Conservation (phyloP, 2,329 filamentous ascomycete genomes). For the Diaporthe citri region DNA sequence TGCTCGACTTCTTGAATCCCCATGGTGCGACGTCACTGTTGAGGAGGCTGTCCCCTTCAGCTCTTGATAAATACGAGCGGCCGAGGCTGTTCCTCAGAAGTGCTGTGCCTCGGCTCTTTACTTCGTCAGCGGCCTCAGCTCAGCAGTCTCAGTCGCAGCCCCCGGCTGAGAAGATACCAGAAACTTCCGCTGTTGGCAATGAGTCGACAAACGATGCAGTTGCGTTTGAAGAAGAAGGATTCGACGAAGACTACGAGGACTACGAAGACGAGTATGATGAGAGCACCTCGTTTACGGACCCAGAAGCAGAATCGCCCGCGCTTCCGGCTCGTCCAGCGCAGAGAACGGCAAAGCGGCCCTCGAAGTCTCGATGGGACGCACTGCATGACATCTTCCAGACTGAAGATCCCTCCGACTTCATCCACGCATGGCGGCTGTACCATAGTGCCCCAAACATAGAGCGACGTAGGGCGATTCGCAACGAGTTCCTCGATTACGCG, state of each 20-base stretch:
- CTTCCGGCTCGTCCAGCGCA: neutral
- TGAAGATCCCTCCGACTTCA: neutral
- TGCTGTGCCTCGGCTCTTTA: conserved; percentile 44
- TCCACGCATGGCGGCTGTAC: conserved; percentile 32
- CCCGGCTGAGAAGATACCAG: neutral
- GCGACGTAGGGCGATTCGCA: neutral
- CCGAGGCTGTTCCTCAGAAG: conserved; percentile 36
- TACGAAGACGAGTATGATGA: neutral
- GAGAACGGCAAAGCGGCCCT: neutral
- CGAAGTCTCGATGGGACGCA: neutral
- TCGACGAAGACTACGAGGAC: conserved; percentile 14
- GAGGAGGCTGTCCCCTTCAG: conserved; percentile 49
- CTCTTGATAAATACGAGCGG: conserved; percentile 41
- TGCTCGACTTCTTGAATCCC: conserved; percentile 70
- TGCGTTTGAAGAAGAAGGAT: neutral
- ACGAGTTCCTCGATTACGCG: conserved; percentile 34
- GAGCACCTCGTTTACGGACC: no score
- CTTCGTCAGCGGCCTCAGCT: conserved; percentile 44
- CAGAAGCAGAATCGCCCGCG: neutral
- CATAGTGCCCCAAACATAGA: neutral
- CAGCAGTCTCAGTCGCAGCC: conserved; percentile 11
- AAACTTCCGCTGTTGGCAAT: neutral
- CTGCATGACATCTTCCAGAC: conserved; percentile 19
- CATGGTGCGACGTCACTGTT: conserved; percentile 58
- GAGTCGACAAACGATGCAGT: conserved; percentile 2